Base-by-base conservation (phyloP, 139 green algal species). In the Chlorella sp. region DNA sequence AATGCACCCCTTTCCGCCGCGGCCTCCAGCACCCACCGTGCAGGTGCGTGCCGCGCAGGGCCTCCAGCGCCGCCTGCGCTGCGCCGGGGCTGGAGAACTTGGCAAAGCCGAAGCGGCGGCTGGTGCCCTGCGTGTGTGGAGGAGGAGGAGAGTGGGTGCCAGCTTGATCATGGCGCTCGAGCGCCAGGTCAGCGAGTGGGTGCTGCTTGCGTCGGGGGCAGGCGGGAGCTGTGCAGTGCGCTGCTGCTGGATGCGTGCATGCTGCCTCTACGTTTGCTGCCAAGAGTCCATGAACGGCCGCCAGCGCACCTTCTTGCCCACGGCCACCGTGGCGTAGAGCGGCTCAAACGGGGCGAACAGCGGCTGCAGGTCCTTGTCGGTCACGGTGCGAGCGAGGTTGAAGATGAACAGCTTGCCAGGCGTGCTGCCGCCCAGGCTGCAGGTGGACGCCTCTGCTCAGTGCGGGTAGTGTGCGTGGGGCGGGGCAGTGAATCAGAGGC, bases 31-130 rank as follows among this genome's bases (percentile, higher is more conserved):
- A 60, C 51, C 51, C 51, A 60, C 51, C 81, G 5, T 80, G 41
- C 38, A 86, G 70, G 16, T 41, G 20, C 8, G 32, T 75, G 56
- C 81, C 81, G 38, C 54, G 81, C 54, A 86, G 70, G 1, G 54
- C 40, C 40, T 81, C 32, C 14, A 60, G 34, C 0, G 81, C 81
- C 4, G 22, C 32, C 30, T 64, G 26, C 4, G 70, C 81, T 7
- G 54, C 43, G 4, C 30, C n/a, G 8, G 16, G 28, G 6, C 9
- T 65, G 1, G 8, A 5, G 32, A 86, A 82, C 73, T 76, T 67
- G 14, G 82, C 82, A 44, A 86, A 86, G 60, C 82, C 82, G 46
- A 86, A 86, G 2, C 82, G 62, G 26, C 79, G 79, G n/a, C 43
- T 67, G 79, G 79, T 84, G 79, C 79, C 79, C 64, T 46, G 9